Evolutionary conservation across 345 rosid species (phyloP).

Genomic region (Arabidopsis arenosa): DNA sequence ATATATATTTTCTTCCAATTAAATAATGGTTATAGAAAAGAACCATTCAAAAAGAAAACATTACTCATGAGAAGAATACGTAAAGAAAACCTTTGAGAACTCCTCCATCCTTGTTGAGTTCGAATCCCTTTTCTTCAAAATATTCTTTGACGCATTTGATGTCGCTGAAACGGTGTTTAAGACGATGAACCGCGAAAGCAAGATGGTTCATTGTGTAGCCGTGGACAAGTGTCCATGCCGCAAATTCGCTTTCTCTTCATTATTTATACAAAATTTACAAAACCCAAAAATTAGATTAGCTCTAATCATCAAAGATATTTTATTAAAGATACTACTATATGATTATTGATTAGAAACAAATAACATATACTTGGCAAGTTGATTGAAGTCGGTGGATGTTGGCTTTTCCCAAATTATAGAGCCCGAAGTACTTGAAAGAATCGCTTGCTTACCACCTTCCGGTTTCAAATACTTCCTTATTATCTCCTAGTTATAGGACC

Average conservation of each 20-base stretch:
- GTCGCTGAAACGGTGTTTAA: slow-evolving; percentile 65
- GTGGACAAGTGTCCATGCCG: slow-evolving; percentile 90
- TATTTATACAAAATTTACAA: not conserved
- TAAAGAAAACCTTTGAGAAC: slow-evolving; percentile 68
- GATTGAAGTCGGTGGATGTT: slow-evolving; percentile 67
- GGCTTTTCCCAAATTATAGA: slow-evolving; percentile 87
- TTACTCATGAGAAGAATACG: not conserved
- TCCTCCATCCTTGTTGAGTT: slow-evolving; percentile 84
- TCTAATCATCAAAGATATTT: not conserved
- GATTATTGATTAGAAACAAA: not conserved
- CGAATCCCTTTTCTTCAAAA: slow-evolving; percentile 68
- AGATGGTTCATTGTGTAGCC: slow-evolving; percentile 94
- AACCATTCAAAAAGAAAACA: no score
- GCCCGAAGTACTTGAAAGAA: slow-evolving; percentile 83
- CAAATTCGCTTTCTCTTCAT: slow-evolving; percentile 87
- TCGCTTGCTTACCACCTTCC: slow-evolving; percentile 65
- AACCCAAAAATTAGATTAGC: not conserved
- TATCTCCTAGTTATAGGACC: slow-evolving; percentile 60
- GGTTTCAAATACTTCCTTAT: slow-evolving; percentile 63
- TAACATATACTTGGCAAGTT: slow-evolving; percentile 65
- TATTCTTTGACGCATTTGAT: slow-evolving; percentile 63
- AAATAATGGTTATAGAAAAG: not conserved
- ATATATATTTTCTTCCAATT: not conserved
- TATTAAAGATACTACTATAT: not conserved
- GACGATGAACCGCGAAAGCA: slow-evolving; percentile 74